Base-by-base conservation (phyloP, 306 rosid species). In the Bauhinia variegata region DNA sequence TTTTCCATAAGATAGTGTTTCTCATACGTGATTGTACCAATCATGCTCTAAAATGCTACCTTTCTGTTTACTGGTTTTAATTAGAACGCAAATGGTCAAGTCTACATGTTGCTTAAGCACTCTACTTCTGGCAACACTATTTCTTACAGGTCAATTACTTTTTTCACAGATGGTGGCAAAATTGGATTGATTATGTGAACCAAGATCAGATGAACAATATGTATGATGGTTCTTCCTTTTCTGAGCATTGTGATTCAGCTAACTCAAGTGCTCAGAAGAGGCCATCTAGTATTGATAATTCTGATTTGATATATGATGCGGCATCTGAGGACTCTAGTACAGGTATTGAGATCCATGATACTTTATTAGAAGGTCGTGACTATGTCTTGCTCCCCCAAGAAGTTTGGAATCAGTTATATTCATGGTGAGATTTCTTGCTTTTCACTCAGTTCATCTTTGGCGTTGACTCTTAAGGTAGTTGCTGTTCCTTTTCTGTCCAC, bases 101-200 rank as follows among this genome's bases (percentile, higher is more conserved):
- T 56, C 55, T 68, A 38, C 14, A 63, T 42, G 11, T 48, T 53
- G 23, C 43, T 31, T 50, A 51, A 31, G 62, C 49, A 56, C 17
- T 57, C 30, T 73, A 49, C 34, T 31, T 15, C 39, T 51, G 48
- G 38, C 10, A 2, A 23, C 28, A 23, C 28, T 23, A 36, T 77
- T 74, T 34, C 59, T 19, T 46, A 71, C 84, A 23, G 2, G 28
- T 23, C 28, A 23, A 23, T 23, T 2, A 23, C 28, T 23, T 23
- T 23, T 1, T 23, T 23, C 28, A 23, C 2, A 93, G 98, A 78
- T 93, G 98, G 98, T 93, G 98, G 98, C 96, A 89, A 74, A 78
- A 86, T 74, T 93, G 98, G 98, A 88, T 89, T 76, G 96, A 89
- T 65, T 93, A 93, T 72, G 98, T 89, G 67, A 93, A 93, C 82